Base-by-base conservation (phyloP, 2,329 filamentous ascomycete genomes). In the Colletotrichum euphorbiae region DNA sequence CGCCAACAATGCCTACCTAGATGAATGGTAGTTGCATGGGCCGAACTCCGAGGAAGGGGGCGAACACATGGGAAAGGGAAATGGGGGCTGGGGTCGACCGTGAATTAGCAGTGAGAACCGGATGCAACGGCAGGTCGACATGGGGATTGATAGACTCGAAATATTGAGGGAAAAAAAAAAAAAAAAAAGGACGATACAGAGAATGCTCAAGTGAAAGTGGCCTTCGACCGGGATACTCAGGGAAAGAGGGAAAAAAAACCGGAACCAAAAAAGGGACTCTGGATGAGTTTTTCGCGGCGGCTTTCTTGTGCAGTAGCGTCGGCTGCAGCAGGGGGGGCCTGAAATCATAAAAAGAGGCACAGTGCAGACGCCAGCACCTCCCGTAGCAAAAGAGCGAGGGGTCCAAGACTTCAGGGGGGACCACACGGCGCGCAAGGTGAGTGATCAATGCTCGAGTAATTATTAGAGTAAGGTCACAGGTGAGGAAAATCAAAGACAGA, bases 301-400 rank as follows among this genome's bases (percentile, higher is more conserved):
- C 40, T 33, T 65, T 59, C 54, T 59, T 42, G 48, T 68, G 54
- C 66, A 68, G 66, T 68, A 65, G 66, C 61, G 66, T 55, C 54
- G 55, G 61, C 48, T 59, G 61, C 61, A 60, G 48, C 66, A 65
- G 54, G 66, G 66, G 54, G 38, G 9, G 31, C 46, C 48, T 68
- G 54, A 48, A 60, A 68, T 61, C 61, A 66, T 68, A 60, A 68
- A 68, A 68, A 68, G 66, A 68, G 66, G 61, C 66, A 61, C 46
- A 42, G 55, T 65, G 66, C 66, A 68, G 62, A 68, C 54, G 59
- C 48, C 54, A 63, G 66, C 54, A 69, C 43, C 45, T 38, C 28
- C 15, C 50, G 48, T 36, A 52, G 60, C 45, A 31, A 57, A 36
- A 55, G 36, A 46, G 52, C 31, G 55, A 62, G 50, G 59, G 59